Conservation (phyloP, 1,139 yeast genomes). For the Protomyces inouyei region DNA sequence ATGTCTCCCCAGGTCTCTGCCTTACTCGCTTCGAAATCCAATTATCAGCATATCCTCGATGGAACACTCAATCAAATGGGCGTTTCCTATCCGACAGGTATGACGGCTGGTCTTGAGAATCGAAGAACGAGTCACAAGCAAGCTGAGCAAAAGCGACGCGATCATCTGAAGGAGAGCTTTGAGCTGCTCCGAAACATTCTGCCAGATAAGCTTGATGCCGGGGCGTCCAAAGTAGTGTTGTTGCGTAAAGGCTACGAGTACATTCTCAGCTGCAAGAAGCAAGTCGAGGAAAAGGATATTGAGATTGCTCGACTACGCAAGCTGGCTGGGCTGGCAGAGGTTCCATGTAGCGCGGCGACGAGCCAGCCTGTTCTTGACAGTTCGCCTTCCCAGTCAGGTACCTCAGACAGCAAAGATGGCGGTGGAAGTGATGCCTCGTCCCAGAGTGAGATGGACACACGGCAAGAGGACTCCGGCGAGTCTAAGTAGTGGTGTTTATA, state of each 20-base stretch:
- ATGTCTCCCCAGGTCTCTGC: slow-evolving; percentile 36
- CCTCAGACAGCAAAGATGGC: too few species aligned
- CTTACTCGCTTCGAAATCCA: slow-evolving; percentile 43
- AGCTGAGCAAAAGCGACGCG: slow-evolving; percentile 94
- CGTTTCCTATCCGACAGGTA: slow-evolving; percentile 42
- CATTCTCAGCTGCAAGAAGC: background rate
- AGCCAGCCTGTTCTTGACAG: too few species aligned
- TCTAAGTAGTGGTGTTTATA: too few species aligned
- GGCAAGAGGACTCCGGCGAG: too few species aligned
- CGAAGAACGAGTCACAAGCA: slow-evolving; percentile 72
- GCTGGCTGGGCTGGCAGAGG: background rate
- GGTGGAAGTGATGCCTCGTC: too few species aligned
- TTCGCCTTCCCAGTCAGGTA: too few species aligned
- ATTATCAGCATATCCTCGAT: slow-evolving; percentile 46
- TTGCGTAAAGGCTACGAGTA: slow-evolving; percentile 22
- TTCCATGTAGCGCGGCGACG: background rate
- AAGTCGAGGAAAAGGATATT: background rate
- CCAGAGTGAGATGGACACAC: background rate
- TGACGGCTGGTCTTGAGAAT: slow-evolving; percentile 42
- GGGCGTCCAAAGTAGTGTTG: slow-evolving; percentile 18
- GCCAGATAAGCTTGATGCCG: slow-evolving; percentile 16
- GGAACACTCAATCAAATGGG: slow-evolving; percentile 45
- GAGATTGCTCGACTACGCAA: slow-evolving; percentile 12
- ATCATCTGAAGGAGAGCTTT: slow-evolving; percentile 59
- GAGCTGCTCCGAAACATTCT: slow-evolving; percentile 15